Evolutionary conservation across 1,139 yeast genomes (phyloP), one percentile per base, ranked within the genome.

Genomic region (Candida dubliniensis): DNA sequence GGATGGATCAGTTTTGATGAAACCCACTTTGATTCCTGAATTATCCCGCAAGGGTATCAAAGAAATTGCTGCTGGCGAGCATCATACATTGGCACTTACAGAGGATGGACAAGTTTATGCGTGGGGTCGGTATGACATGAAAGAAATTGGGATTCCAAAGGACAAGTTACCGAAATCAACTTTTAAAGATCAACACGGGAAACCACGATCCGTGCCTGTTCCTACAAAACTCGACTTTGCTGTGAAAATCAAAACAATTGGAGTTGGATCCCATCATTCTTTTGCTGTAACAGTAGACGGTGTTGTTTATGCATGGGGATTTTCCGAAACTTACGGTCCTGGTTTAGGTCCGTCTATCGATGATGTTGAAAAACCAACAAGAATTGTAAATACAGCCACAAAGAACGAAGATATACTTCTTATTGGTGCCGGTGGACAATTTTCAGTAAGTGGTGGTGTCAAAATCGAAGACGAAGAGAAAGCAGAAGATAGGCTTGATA

Each of bases 351-450:
- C 91, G 8, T 76, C 85, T 30, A 96, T 88, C 38, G 97, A 87
- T 40, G 98, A 91, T 61, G 84, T 90, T 39, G 96, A 85, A 47
- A 69, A 69, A 15, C 97, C 97, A 38, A 86, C 96, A 0, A 77
- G 93, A 61, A 88, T 93, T 56, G 82, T 82, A 52, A 93, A 93
- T 63, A 93, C 98, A 7, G 99, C 99, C 1, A 89, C 97, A 1
- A 87, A 82, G 55, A 79, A 78, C 46, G 84, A 87, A 46, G 79
- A 84, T 50, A 88, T 93, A 58, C 59, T 71, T 34, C 54, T 81
- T 45, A 79, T 87, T 49, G 93, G 95, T 23, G 95, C 95, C 37
- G 99, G 99, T 48, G 99, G 98, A 13, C 99, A 95, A 66, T 93
- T 89, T 58, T 84, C 95, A 43, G 84, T 90, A 4, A 78, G 93